Evolutionary conservation across 23 red algal species (phyloP), one percentile per base, ranked within the genome.

Genomic region (Gracilaria gracilis): DNA sequence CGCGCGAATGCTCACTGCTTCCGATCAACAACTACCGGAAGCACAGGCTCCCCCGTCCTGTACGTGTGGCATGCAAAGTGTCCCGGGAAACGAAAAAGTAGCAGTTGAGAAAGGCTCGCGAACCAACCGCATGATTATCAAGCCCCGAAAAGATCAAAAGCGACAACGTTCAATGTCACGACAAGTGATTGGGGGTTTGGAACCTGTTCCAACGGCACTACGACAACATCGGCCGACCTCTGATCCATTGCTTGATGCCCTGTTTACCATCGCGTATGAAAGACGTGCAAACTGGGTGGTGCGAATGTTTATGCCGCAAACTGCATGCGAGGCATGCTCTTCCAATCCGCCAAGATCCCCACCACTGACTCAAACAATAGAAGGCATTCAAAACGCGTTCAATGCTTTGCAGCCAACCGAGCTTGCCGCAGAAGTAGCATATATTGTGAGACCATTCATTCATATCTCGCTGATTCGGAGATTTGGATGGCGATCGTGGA

Each of bases 401-500:
- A 66, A 39, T 34, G 44, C 57, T n/a, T 37, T 81, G 25, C 47
- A 28, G 31, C 73, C 75, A 54, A 48, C 58, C 47, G 75, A 91
- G 44, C 53, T 91, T 46, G 87, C 87, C 3, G 87, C 87, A 4
- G 87, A 91, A 72, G 87, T 91, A 32, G 51, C 69, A 31, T 91
- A 81, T 25, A 50, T 91, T 28, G 57, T 67, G 23, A 74, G 87
- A 19, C 87, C 87, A 40, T 66, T 91, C 38, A 59, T 91, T 32
- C 87, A 91, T 23, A 36, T 91, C 50, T 51, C 74, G 59, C 44
- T 91, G 31, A 81, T 91, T 67, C 87, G 87, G 24, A 55, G 57
- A 19, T 91, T 81, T 91, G 87, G 87, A 49, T 91, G 87, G 87
- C 87, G 87, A 42, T 74, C 62, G 7, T 91, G 87, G 87, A 80